These are phyloP conservation scores for Lactarius evosmus DNA, from an alignment of 768 basidiomycete species.

Conservation along the genomic window DNA sequence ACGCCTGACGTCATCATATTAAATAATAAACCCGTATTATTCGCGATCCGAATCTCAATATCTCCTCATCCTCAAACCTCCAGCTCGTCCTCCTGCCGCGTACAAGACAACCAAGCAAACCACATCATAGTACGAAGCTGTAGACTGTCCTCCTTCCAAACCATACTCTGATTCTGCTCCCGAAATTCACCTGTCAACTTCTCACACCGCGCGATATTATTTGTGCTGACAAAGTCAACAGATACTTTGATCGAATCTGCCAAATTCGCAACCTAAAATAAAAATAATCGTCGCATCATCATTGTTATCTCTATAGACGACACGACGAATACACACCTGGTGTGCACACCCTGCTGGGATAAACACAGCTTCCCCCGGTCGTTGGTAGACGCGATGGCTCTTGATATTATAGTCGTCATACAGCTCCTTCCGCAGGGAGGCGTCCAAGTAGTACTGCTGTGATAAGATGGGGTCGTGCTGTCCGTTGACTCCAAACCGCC, in stretches of 20 bases:
- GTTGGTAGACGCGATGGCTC: constrained; percentile 84
- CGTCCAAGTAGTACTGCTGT: constrained; percentile 84
- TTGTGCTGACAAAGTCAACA: constrained; percentile 90
- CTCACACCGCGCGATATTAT: constrained; percentile 86
- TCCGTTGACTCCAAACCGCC: constrained; percentile 53
- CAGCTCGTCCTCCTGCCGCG: constrained; percentile 42
- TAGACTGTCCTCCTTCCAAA: constrained; percentile 93
- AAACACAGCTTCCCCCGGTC: constrained; percentile 89
- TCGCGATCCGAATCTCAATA: neutral
- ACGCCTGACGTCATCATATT: neutral
- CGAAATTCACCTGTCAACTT: constrained; percentile 85
- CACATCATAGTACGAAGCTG: constrained; percentile 92
- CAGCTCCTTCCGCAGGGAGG: constrained; percentile 60
- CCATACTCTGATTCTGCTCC: constrained; percentile 80
- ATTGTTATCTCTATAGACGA: neutral
- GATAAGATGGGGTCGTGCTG: constrained; percentile 86
- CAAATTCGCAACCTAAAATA: constrained; percentile 76
- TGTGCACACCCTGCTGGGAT: constrained; percentile 94
- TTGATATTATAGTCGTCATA: constrained; percentile 64
- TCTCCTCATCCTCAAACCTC: no score
- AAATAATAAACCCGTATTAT: no score
- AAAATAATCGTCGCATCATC: neutral
- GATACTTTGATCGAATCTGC: constrained; percentile 97
- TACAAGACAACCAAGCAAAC: constrained; percentile 84
- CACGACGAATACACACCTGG: constrained; percentile 51